phyloP scores from a whole-genome alignment of 805 yeast species.

The Ogataea methanolica region DNA sequence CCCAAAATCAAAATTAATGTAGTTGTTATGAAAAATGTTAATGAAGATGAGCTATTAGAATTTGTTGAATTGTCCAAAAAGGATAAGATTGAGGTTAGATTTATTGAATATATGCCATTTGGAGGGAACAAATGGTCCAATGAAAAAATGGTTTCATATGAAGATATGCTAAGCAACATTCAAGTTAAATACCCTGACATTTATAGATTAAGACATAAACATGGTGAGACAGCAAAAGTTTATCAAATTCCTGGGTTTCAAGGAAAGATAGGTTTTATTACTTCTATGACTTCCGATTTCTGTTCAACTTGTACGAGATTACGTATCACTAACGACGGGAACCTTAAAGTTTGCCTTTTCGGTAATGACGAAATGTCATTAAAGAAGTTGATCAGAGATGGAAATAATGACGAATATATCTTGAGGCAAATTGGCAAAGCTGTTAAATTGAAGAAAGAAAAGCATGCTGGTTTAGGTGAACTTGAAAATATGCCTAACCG shows the following conservation, averaged over 20 bases:
- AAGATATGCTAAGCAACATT: constrained; percentile 38
- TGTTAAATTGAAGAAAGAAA: constrained; percentile 41
- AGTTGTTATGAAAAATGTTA: constrained; percentile 45
- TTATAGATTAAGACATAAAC: constrained; percentile 17
- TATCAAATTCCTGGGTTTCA: constrained; percentile 37
- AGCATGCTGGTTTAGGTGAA: constrained; percentile 48
- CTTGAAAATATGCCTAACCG: constrained; percentile 43
- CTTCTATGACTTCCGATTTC: constrained; percentile 52
- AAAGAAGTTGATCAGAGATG: constrained; percentile 38
- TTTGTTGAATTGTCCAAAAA: constrained; percentile 39
- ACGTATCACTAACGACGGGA: constrained; percentile 49
- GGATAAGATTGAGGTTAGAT: constrained; percentile 42
- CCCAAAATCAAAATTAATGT: constrained; percentile 45
- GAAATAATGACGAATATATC: constrained; percentile 32
- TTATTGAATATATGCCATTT: constrained; percentile 58
- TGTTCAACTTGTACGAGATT: constrained; percentile 50
- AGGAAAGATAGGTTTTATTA: constrained; percentile 48
- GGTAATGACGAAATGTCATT: constrained; percentile 48
- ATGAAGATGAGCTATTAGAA: constrained; percentile 47
- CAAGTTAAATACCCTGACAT: constrained; percentile 27
- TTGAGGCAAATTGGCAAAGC: constrained; percentile 39
- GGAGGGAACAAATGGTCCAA: constrained; percentile 50
- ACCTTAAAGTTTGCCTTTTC: constrained; percentile 49
- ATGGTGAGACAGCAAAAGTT: constrained; percentile 50
- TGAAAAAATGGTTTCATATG: constrained; percentile 39